phyloP scores from a whole-genome alignment of 257 asterid genomes.

The Anisodus acutangulus region DNA sequence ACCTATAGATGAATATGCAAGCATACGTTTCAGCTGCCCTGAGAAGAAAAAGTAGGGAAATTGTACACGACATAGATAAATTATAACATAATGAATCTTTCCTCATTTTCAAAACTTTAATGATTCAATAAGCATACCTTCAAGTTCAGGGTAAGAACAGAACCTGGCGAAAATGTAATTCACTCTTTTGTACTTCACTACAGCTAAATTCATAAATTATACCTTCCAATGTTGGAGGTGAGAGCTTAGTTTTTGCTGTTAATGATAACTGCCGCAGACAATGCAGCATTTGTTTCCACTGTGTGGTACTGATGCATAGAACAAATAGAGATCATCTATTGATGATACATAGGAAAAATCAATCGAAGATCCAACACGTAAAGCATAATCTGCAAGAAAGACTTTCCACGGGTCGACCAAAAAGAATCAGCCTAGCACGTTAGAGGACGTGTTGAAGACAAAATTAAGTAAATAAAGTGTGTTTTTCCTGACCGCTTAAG shows the following conservation, averaged over 20 bases:
- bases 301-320: conserved; percentile 34
- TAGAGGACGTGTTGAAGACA: too few species aligned
- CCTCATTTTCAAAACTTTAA: not conserved
- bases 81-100: not conserved
- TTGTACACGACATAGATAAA: too few species aligned
- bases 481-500: too few species aligned
- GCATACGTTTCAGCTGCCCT: too few species aligned
- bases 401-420: too few species aligned
- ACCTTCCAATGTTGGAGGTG: conserved; percentile 72
- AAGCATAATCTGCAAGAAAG: not conserved
- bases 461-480: too few species aligned
- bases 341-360: conserved; percentile 30
- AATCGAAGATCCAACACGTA: conserved; percentile 23
- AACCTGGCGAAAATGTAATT: not conserved
- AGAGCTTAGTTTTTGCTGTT: conserved; percentile 44
- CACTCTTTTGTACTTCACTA: not conserved
- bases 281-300: conserved; percentile 54
- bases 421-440: too few species aligned
- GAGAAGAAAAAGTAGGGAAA: not conserved
- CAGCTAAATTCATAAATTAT: conserved; percentile 24
- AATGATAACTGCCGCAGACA: conserved; percentile 52
- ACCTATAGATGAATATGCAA: too few species aligned
- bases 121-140: not conserved
- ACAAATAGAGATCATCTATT: conserved; percentile 41
- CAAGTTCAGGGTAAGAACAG: not conserved